Conservation (phyloP, 352 stramenopile genomes). For the Globisporangium spiculum region DNA sequence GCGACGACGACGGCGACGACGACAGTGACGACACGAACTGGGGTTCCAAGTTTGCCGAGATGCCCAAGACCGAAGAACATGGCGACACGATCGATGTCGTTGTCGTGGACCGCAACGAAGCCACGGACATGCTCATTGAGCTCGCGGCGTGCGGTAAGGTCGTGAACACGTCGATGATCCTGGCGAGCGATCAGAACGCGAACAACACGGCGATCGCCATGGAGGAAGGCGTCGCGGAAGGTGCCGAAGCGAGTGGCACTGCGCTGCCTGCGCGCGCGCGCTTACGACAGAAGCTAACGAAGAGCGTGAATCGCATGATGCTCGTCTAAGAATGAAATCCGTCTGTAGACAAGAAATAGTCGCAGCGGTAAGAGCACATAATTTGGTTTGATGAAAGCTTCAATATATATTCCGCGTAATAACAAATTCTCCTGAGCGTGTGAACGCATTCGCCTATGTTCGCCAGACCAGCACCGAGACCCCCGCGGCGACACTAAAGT, state of each 20-base stretch:
- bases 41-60: slow-evolving; percentile 46
- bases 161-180: slow-evolving; percentile 45
- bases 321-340: slow-evolving; percentile 26
- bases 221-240: slow-evolving; percentile 24
- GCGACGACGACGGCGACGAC: slow-evolving; percentile 3
- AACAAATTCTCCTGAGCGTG: not conserved
- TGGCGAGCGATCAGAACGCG: slow-evolving; percentile 28
- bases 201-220: slow-evolving; percentile 36
- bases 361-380: too few relatives aligned
- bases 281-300: slow-evolving; percentile 35
- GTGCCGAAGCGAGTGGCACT: slow-evolving; percentile 15
- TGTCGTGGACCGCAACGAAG: slow-evolving; percentile 55
- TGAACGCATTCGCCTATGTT: slow-evolving; percentile 32
- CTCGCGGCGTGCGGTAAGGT: slow-evolving; percentile 59
- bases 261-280: slow-evolving; percentile 22
- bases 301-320: slow-evolving; percentile 48
- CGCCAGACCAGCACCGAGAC: slow-evolving; percentile 92
- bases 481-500: slow-evolving; percentile 90
- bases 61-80: slow-evolving; percentile 48
- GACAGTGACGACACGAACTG: slow-evolving; percentile 26
- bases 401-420: slow-evolving; percentile 11
- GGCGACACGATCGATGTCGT: slow-evolving; percentile 67
- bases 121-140: slow-evolving; percentile 67
- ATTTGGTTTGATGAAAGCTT: not conserved
- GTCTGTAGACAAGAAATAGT: not conserved